phyloP scores from a whole-genome alignment of 108 stramenopile species.

The Nitzschia sp. region DNA sequence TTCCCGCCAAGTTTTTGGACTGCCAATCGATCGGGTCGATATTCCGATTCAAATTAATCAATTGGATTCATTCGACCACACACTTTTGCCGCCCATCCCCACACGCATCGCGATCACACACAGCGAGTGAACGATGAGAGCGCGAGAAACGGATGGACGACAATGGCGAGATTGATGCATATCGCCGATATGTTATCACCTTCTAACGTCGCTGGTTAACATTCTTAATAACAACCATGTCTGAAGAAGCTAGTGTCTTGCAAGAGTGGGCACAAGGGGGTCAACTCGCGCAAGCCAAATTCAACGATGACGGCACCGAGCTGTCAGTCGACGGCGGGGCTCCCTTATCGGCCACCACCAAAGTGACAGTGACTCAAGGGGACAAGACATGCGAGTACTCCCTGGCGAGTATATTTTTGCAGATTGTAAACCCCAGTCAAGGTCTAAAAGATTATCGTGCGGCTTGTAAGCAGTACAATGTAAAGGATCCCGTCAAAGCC shows the following conservation, averaged over 20 bases:
- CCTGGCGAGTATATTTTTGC: constrained; percentile 73
- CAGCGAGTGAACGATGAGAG: too few relatives aligned
- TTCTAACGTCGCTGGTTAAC: too few relatives aligned
- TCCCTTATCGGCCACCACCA: neutral
- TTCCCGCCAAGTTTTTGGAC: too few relatives aligned
- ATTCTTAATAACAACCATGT: too few relatives aligned
- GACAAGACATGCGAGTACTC: constrained; percentile 50
- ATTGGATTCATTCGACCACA: too few relatives aligned
- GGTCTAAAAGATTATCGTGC: constrained; percentile 67
- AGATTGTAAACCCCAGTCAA: constrained; percentile 56
- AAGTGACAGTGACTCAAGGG: neutral
- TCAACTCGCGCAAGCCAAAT: constrained; percentile 16
- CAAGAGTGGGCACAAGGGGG: constrained; percentile 30
- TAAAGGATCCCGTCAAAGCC: constrained; percentile 74
- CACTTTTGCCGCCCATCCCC: too few relatives aligned
- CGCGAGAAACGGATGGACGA: too few relatives aligned
- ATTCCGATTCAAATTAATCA: too few relatives aligned
- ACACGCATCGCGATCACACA: too few relatives aligned
- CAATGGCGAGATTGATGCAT: too few relatives aligned
- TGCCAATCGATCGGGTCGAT: too few relatives aligned
- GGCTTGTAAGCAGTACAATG: constrained; percentile 69
- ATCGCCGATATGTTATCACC: too few relatives aligned
- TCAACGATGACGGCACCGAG: constrained; percentile 15
- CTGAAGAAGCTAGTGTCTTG: constrained; percentile 2
- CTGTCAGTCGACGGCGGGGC: constrained; percentile 1